A percentile compares a stretch with the other conserved stretches of the same genome.
Evolutionary conservation across 2,329 filamentous ascomycete genomes (phyloP).

Genomic region (Plenodomus tracheiphilus): DNA sequence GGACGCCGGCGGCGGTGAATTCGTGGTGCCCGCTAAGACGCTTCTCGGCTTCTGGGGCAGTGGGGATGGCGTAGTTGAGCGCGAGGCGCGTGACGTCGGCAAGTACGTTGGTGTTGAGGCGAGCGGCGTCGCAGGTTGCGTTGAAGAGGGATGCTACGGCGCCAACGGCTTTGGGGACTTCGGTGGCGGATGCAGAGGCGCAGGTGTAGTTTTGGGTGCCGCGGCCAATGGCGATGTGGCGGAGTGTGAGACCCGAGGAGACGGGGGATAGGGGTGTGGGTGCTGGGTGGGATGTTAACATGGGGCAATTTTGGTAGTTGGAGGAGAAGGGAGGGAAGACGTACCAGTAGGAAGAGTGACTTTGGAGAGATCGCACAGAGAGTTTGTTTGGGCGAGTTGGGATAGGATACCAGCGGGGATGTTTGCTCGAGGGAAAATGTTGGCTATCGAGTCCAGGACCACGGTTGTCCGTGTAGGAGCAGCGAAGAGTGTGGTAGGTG

Average conservation of each 20-base stretch:
- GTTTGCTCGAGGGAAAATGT: constrained; percentile 19
- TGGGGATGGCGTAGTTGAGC: constrained; percentile 65
- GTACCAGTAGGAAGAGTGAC: constrained; percentile 38
- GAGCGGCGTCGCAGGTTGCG: constrained; percentile 74
- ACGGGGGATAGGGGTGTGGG: constrained; percentile 64
- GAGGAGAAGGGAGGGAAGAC: constrained; percentile 2
- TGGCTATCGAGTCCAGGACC: constrained; percentile 20
- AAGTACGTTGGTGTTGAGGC: constrained; percentile 62
- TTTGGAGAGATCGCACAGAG: constrained; percentile 33
- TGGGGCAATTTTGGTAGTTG: neutral
- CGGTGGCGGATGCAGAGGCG: constrained; percentile 59
- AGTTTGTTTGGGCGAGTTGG: constrained; percentile 24
- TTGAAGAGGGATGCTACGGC: constrained; percentile 87
- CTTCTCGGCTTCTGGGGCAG: constrained; percentile 54
- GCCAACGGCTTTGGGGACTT: constrained; percentile 67
- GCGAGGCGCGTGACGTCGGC: constrained; percentile 66
- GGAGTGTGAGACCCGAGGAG: constrained; percentile 63
- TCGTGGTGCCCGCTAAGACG: constrained; percentile 76
- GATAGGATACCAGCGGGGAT: constrained; percentile 22
- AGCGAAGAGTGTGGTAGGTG: constrained; percentile 38
- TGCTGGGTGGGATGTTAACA: constrained; percentile 44
- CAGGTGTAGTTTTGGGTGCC: constrained; percentile 97
- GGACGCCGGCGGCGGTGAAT: constrained; percentile 71
- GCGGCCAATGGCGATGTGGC: constrained; percentile 82
- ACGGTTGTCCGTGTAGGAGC: constrained; percentile 29